A percentile compares a stretch with the other conserved stretches of the same genome.
These are phyloP conservation scores for Porphyra umbilicalis DNA, from an alignment of 31 red algal genomes.

Conservation along the genomic window DNA sequence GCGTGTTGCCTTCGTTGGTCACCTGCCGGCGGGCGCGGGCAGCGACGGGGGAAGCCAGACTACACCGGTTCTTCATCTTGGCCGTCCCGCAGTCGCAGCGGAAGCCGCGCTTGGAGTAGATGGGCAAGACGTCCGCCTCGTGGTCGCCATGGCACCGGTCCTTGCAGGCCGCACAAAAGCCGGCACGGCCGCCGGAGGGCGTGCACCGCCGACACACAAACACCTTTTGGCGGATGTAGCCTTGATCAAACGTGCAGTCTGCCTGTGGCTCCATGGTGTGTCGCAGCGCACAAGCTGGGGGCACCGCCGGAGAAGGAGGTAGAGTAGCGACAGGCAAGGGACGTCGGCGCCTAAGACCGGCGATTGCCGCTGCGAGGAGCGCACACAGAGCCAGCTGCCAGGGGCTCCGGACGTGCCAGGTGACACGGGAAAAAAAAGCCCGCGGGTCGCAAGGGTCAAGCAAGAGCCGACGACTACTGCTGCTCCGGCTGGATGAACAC, in stretches of 20 bases:
- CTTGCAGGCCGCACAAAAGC: conserved; percentile 50
- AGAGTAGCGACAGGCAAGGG: too few relatives aligned
- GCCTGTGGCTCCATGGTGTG: too few relatives aligned
- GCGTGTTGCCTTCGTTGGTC: conserved; percentile 37
- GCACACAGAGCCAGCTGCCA: too few relatives aligned
- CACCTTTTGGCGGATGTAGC: conserved; percentile 57
- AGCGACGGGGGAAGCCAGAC: background rate
- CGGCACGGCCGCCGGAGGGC: conserved; percentile 7
- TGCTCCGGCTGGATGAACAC: too few relatives aligned
- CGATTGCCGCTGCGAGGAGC: too few relatives aligned
- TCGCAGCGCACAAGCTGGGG: too few relatives aligned
- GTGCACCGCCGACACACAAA: conserved; percentile 40
- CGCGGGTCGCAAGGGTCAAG: too few relatives aligned
- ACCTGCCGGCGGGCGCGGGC: conserved; percentile 13
- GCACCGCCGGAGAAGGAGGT: too few relatives aligned
- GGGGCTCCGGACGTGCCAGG: too few relatives aligned
- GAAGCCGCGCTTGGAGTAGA: conserved; percentile 66
- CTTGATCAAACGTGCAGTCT: conserved; percentile 44
- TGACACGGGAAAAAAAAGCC: too few relatives aligned
- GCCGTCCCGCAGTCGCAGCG: conserved; percentile 58
- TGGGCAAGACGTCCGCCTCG: conserved; percentile 32
- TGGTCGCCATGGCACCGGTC: conserved; percentile 50
- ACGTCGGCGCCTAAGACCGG: too few relatives aligned
- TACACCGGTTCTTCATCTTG: conserved; percentile 29
- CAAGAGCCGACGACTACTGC: too few relatives aligned